A percentile compares a stretch with the other conserved stretches of the same genome.
phyloP scores from a whole-genome alignment of 148 eudicot species.

The Vaccinium macrocarpon region DNA sequence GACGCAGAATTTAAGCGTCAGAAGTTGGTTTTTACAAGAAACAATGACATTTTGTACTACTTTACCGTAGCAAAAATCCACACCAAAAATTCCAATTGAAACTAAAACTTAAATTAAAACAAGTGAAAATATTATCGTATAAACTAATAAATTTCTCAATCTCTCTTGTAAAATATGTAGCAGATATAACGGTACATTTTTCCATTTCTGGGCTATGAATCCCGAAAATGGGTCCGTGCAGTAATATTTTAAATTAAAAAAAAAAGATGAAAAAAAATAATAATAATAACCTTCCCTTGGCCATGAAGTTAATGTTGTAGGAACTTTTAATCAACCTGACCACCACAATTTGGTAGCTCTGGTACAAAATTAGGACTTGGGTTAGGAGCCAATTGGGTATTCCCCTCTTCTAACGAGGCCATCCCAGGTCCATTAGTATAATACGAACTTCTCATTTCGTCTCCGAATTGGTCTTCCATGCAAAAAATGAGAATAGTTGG shows the following conservation, averaged over 20 bases:
- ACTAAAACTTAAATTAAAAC: too few species aligned
- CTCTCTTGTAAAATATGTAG: neutral
- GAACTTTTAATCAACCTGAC: neutral
- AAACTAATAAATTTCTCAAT: too few species aligned
- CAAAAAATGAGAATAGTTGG: neutral
- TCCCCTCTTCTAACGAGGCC: neutral
- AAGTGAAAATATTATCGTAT: too few species aligned
- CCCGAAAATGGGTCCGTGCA: neutral
- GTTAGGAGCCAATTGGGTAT: neutral
- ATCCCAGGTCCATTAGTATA: neutral
- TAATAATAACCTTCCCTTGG: neutral
- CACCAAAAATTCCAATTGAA: too few species aligned
- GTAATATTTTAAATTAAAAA: too few species aligned
- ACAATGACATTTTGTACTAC: too few species aligned
- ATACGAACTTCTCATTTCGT: neutral
- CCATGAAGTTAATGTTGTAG: neutral
- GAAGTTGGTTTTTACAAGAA: too few species aligned
- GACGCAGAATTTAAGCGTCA: too few species aligned
- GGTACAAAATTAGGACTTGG: neutral
- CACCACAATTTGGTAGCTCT: neutral
- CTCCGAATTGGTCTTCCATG: neutral
- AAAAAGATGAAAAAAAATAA: too few species aligned
- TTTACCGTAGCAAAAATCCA: too few species aligned
- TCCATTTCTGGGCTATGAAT: too few species aligned
- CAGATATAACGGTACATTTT: neutral